A percentile compares a stretch with the other conserved stretches of the same genome.
phyloP scores from a whole-genome alignment of 2,329 filamentous ascomycete genomes.

The Cercospora sp. region DNA sequence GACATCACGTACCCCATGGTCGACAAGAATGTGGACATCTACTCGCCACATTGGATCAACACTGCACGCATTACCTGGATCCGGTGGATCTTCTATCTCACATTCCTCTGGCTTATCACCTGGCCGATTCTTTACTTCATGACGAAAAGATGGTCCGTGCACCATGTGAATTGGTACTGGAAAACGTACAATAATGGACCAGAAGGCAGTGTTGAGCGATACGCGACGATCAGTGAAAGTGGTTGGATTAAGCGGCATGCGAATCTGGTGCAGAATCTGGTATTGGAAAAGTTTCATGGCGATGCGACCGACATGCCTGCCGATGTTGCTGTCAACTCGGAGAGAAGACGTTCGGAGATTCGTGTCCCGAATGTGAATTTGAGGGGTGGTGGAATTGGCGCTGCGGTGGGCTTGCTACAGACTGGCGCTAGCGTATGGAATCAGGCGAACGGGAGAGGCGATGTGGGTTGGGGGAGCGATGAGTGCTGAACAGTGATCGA shows the following conservation, averaged over 20 bases:
- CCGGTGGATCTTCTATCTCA: slow-evolving; percentile 63
- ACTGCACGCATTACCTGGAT: slow-evolving; percentile 68
- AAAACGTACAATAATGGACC: slow-evolving; percentile 27
- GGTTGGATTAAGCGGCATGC: slow-evolving; percentile 66
- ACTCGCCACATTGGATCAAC: slow-evolving; percentile 63
- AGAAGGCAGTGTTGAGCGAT: slow-evolving; percentile 43
- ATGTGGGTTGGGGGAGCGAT: slow-evolving; percentile 29
- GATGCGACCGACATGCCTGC: slow-evolving; percentile 31
- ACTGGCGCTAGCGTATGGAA: slow-evolving; percentile 32
- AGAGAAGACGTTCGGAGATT: slow-evolving; percentile 33
- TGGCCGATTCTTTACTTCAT: slow-evolving; percentile 70
- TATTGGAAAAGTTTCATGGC: slow-evolving; percentile 58
- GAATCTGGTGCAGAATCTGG: slow-evolving; percentile 59
- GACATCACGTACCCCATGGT: slow-evolving; percentile 60
- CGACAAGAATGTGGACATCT: slow-evolving; percentile 60
- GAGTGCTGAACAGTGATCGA: slow-evolving; percentile 8
- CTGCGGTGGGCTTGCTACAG: slow-evolving; percentile 31
- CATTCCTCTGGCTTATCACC: slow-evolving; percentile 66
- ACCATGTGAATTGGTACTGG: slow-evolving; percentile 64
- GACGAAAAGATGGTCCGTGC: slow-evolving; percentile 67
- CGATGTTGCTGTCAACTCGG: slow-evolving; percentile 47
- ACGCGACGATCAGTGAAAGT: slow-evolving; percentile 51
- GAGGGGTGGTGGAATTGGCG: slow-evolving; percentile 29
- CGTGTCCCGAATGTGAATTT: slow-evolving; percentile 24
- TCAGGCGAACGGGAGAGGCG: slow-evolving; percentile 23